Evolutionary conservation across 495 filamentous ascomycete species (phyloP), one percentile per base, ranked within the genome.

Genomic region (Tuber indicum): DNA sequence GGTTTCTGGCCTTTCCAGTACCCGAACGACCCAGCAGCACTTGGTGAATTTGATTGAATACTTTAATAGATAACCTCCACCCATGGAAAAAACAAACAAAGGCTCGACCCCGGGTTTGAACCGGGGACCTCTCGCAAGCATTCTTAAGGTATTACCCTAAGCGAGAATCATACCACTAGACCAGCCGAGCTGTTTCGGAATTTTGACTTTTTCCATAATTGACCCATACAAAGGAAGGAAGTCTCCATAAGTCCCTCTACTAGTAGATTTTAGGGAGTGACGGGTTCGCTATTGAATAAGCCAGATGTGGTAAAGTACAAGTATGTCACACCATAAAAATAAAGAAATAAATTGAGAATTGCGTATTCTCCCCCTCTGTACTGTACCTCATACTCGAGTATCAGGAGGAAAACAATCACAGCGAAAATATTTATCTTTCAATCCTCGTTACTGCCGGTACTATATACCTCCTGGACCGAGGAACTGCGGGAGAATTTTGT

Each of bases 31-130:
- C 12, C 10, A 14, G 10, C 44, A 45, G 39, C 44, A 1, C 14
- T 45, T 45, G 44, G 44, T 45, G 44, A 45, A 10, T 45, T 44
- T 16, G 5, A 47, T 19, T 2, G 17, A 0, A 5, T 4, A 17
- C 17, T 16, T 5, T 47, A 47, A 12, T 46, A 47, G 45, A 52
- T n/a, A 52, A 52, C 52, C 58, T 32, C 58, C 10, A 66, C 26
- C 8, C 10, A 62, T 12, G 9, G 14, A 32, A 5, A 32, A 6
- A n/a, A 6, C 16, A n/a, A 19, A 5, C 0, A 58, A 45, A 58
- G 78, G 78, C 78, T 79, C 78, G 77, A 79, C 76, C 76, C 76
- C 76, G 78, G 78, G 78, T 79, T 79, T 79, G 72, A 79, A 79
- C 76, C 76, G 78, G 72, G 78, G 76, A 79, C 78, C 78, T 79